These are phyloP conservation scores for Biancaea sappan DNA, from an alignment of 306 rosid genomes.

Conservation along the genomic window DNA sequence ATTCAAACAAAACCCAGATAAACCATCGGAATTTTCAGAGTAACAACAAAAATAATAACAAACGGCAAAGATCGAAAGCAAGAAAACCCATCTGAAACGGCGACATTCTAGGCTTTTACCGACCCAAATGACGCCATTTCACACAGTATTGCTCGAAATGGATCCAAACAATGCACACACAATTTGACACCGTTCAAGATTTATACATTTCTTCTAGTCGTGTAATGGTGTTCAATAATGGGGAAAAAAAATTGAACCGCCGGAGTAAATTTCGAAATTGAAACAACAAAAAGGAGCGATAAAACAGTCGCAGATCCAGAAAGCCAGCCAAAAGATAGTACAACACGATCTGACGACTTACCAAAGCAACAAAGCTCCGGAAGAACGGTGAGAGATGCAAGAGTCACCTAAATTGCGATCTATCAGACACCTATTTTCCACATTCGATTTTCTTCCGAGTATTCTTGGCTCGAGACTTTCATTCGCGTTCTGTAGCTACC, in stretches of 20 bases:
- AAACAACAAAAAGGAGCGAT: conserved; percentile 1
- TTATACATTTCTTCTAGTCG: background rate
- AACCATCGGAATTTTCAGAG: background rate
- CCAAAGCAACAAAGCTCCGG: conserved; percentile 37
- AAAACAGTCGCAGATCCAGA: conserved; percentile 42
- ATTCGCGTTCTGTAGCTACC: background rate
- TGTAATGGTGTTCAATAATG: conserved; percentile 23
- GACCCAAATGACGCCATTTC: conserved; percentile 5
- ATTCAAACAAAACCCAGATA: conserved; percentile 9
- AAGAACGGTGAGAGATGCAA: conserved; percentile 35
- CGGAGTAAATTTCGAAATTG: conserved; percentile 25
- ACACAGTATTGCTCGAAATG: conserved; percentile 8
- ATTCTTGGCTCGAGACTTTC: background rate
- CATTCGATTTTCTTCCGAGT: conserved; percentile 11
- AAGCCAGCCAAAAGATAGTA: conserved; percentile 18
- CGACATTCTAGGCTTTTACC: background rate
- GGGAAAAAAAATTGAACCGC: conserved; percentile 31
- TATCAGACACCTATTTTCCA: conserved; percentile 8
- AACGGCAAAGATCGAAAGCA: background rate
- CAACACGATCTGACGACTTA: conserved; percentile 28
- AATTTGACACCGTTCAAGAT: conserved; percentile 4
- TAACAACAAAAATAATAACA: conserved; percentile 10
- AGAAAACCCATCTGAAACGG: background rate
- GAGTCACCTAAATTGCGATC: conserved; percentile 37
- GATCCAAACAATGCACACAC: conserved; percentile 26